phyloP scores from a whole-genome alignment of 2,329 filamentous ascomycete species.

The Fusarium lyarnte region DNA sequence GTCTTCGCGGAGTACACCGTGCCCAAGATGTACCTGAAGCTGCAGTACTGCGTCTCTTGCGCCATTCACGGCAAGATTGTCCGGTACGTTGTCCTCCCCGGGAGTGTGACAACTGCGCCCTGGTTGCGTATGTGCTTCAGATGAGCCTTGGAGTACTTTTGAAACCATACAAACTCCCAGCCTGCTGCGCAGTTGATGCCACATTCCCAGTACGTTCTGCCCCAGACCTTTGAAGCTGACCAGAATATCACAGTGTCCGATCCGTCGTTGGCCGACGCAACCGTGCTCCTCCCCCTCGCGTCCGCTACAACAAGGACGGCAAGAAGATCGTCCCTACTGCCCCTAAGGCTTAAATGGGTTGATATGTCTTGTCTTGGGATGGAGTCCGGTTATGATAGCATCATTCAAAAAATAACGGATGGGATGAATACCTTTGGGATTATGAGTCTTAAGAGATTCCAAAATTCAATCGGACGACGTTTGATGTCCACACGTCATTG shows the following conservation, averaged over 20 bases:
- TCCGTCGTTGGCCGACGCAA: constrained; percentile 97
- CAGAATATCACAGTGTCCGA: constrained; percentile 78
- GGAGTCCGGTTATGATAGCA: constrained; percentile 53
- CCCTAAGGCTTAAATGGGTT: constrained; percentile 51
- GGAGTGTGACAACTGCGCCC: constrained; percentile 68
- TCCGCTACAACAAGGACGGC: constrained; percentile 99
- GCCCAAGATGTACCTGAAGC: constrained; percentile 99
- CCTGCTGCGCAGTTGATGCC: constrained; percentile 16
- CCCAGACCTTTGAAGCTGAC: constrained; percentile 51
- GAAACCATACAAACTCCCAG: constrained; percentile 44
- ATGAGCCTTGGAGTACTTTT: constrained; percentile 68
- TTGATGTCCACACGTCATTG: constrained; percentile 34
- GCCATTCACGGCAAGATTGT: constrained; percentile 99
- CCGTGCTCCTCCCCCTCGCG: constrained; percentile 95
- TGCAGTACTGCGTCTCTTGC: constrained; percentile 99
- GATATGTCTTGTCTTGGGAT: constrained; percentile 43
- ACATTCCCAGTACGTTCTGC: constrained; percentile 39
- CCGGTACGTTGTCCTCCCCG: constrained; percentile 80
- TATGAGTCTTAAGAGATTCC: constrained; percentile 44
- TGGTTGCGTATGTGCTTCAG: constrained; percentile 60
- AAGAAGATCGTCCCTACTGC: constrained; percentile 95
- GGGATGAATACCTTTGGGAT: constrained; percentile 50
- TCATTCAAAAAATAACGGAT: constrained; percentile 51
- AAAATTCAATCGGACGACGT: constrained; percentile 45
- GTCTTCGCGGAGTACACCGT: constrained; percentile 99